Percentiles rank a stretch among this genome's conserved stretches.
These are phyloP conservation scores for Mycena leptocephala DNA, from an alignment of 768 basidiomycete genomes.

Conservation along the genomic window DNA sequence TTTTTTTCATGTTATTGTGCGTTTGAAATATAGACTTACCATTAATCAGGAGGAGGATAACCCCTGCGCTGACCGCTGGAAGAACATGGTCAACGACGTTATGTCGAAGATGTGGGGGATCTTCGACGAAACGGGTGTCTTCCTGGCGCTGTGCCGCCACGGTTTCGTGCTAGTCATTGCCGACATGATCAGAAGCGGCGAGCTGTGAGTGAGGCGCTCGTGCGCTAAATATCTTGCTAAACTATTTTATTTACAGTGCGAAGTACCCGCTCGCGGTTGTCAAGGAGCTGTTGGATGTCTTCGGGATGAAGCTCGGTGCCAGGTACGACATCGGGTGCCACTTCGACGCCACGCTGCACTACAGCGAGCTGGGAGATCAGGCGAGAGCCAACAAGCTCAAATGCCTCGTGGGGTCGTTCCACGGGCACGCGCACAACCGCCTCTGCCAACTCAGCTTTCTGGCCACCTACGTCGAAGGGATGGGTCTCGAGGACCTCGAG, in stretches of 20 bases:
- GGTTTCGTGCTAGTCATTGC: conserved; percentile 1
- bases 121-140: too few species aligned
- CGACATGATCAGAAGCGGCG: not conserved
- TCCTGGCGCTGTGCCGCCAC: not conserved
- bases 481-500: too few species aligned
- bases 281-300: conserved; percentile 38
- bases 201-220: not conserved
- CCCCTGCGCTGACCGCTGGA: conserved; percentile 36
- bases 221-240: not conserved
- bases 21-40: not conserved
- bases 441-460: conserved; percentile 18
- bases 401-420: not conserved
- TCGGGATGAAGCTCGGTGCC: conserved; percentile 22
- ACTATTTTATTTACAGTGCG: not conserved
- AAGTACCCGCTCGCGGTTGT: conserved; percentile 1
- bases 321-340: conserved; percentile 45
- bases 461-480: not conserved
- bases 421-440: conserved; percentile 31
- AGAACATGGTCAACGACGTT: not conserved
- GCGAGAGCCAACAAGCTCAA: not conserved
- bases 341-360: conserved; percentile 23
- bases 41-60: conserved; percentile 7
- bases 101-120: too few species aligned
- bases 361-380: not conserved
- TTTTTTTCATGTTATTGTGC: not conserved